Base-by-base conservation (phyloP, 2,329 filamentous ascomycete species). In the Botrytis fabae region DNA sequence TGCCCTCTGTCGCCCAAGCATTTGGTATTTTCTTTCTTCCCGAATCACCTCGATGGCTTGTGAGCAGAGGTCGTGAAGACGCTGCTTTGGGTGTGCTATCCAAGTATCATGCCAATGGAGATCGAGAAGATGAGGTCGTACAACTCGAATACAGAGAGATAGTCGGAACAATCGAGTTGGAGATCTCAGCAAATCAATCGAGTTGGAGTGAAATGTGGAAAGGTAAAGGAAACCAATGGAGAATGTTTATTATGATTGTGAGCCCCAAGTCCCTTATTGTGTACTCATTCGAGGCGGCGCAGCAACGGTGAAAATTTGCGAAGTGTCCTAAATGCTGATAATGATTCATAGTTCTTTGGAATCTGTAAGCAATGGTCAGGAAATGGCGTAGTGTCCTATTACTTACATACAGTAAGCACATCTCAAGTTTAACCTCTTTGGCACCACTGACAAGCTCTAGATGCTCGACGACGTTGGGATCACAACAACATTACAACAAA, bases 11-110 rank as follows among this genome's bases (percentile, higher is more conserved):
- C n/a, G 40, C 74, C n/a, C 74, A 76, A 59, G 79, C 84, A 5
- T n/a, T 84, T 16, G 83, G 83, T 54, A 82, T 85, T 7, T 87
- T 84, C 71, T 83, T 88, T 75, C 81, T 90, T 1, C 88, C 89
- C 0, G 88, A 91, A 76, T 88, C 86, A 2, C 89, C 89, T 0
- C 81, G 89, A 64, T 90, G 88, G 88, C 83, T 90, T 38, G 86
- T 88, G 70, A 84, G 84, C 69, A 84, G 87, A 72, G 84, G 85
- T 73, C 84, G 85, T 40, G 81, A 84, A 20, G 85, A 88, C 12
- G 83, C 88, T 69, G 87, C 87, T 0, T 80, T 85, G 9, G 81
- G 83, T 4, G 84, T 86, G 1, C 82, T 91, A 60, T 83, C 83
- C 7, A 85, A 83, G 71, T 89, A 86, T 75, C 89, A 88, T 73